Evolutionary conservation across 140 eudicot genomes (phyloP).

Genomic region (Erigeron philadelphicus): DNA sequence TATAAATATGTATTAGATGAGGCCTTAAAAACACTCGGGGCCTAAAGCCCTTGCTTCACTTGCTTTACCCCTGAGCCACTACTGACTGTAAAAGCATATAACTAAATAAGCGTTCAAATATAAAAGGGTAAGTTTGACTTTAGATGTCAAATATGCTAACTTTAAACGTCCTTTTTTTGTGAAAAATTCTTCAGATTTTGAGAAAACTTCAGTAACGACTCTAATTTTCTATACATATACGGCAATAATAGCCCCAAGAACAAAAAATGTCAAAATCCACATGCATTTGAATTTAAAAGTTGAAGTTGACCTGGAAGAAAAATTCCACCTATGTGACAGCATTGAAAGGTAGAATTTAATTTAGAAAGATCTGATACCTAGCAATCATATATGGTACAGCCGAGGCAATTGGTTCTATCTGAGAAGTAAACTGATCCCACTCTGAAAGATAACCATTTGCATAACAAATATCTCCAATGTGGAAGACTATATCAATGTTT

Average conservation of each 20-base stretch:
- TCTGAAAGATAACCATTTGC: conserved; percentile 71
- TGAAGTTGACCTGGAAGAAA: neutral
- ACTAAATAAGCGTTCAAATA: too few species aligned
- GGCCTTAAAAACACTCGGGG: too few species aligned
- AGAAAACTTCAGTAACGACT: neutral
- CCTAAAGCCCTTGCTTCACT: too few species aligned
- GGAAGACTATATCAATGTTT: conserved; percentile 53
- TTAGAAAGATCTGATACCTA: conserved; percentile 28
- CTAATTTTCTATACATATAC: neutral
- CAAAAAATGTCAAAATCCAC: too few species aligned
- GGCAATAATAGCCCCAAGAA: neutral
- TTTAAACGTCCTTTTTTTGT: neutral
- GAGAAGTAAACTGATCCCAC: conserved; percentile 78
- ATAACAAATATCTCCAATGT: conserved; percentile 67
- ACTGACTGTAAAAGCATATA: too few species aligned
- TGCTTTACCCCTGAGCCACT: too few species aligned
- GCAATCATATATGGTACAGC: conserved; percentile 67
- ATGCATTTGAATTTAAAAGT: neutral
- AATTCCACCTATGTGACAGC: neutral
- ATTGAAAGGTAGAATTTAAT: neutral
- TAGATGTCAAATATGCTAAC: neutral
- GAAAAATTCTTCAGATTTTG: neutral
- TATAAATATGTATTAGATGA: too few species aligned
- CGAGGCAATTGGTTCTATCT: conserved; percentile 61
- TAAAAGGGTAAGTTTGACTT: neutral